phyloP scores from a whole-genome alignment of 345 rosid genomes.

The Anacardium occidentale region DNA sequence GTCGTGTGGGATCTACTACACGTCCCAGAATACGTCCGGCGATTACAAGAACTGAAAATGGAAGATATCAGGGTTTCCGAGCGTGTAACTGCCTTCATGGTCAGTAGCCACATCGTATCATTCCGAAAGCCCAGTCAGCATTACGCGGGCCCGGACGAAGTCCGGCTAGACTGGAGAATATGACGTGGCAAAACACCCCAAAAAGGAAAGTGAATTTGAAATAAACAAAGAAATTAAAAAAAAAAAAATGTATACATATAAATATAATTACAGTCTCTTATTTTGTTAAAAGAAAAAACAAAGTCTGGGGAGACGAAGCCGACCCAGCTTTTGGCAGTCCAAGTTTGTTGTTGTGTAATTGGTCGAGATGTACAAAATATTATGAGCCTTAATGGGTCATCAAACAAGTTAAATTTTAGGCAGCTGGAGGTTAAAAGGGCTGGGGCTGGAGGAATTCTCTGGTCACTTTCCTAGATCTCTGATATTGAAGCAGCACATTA shows the following conservation, averaged over 20 bases:
- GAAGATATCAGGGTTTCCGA: conserved; percentile 79
- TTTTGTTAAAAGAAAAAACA: neutral
- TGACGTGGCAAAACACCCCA: conserved; percentile 23
- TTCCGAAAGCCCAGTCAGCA: conserved; percentile 79
- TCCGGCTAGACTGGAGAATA: conserved; percentile 73
- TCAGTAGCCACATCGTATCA: conserved; percentile 82
- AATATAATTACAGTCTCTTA: neutral
- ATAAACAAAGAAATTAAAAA: neutral
- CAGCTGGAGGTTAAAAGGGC: conserved; percentile 14
- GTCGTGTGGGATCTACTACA: conserved; percentile 88
- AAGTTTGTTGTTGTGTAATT: neutral
- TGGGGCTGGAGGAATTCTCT: conserved; percentile 4
- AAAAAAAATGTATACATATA: neutral
- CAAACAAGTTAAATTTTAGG: too few relatives aligned
- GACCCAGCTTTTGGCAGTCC: conserved; percentile 20
- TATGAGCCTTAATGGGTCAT: too few relatives aligned
- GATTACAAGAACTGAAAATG: conserved; percentile 85
- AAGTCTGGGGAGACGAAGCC: conserved; percentile 44
- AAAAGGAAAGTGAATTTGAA: neutral
- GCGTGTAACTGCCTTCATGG: conserved; percentile 92
- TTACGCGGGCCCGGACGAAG: conserved; percentile 53
- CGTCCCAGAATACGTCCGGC: conserved; percentile 74
- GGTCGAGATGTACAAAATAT: neutral
- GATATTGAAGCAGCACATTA: neutral
- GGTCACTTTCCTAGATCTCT: neutral